Conservation (phyloP, 345 rosid genomes). For the Murraya paniculata region DNA sequence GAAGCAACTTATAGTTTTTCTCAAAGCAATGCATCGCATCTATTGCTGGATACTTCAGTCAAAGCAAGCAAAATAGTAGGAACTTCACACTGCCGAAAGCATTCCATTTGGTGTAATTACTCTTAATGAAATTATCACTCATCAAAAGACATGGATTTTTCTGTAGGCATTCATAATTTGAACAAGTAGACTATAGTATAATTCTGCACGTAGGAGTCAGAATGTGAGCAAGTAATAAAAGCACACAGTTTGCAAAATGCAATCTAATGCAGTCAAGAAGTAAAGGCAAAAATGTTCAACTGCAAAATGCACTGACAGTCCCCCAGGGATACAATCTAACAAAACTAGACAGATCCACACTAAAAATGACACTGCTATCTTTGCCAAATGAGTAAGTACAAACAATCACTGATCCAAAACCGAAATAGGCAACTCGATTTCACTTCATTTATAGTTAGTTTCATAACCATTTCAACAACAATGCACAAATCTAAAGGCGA, state of each 20-base stretch:
- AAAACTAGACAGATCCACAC: background rate
- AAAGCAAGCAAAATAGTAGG: background rate
- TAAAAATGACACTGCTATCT: background rate
- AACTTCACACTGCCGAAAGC: background rate
- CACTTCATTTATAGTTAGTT: background rate
- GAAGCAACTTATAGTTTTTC: background rate
- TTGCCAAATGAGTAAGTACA: background rate
- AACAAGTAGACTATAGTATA: background rate
- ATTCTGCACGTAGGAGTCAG: background rate
- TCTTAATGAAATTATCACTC: background rate
- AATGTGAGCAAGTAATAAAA: background rate
- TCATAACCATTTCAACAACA: background rate
- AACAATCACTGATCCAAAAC: background rate
- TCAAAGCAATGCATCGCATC: background rate
- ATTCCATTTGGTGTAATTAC: background rate
- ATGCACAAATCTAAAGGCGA: background rate
- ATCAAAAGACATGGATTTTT: background rate
- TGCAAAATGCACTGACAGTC: background rate
- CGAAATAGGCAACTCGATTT: background rate
- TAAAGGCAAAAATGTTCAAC: background rate
- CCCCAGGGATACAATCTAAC: background rate
- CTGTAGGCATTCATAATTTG: background rate
- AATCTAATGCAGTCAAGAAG: background rate
- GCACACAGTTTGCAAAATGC: background rate
- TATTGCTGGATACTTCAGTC: background rate